Evolutionary conservation across 768 basidiomycete species (phyloP), one percentile per base, ranked within the genome.

Genomic region (Agaricus subrufescens): DNA sequence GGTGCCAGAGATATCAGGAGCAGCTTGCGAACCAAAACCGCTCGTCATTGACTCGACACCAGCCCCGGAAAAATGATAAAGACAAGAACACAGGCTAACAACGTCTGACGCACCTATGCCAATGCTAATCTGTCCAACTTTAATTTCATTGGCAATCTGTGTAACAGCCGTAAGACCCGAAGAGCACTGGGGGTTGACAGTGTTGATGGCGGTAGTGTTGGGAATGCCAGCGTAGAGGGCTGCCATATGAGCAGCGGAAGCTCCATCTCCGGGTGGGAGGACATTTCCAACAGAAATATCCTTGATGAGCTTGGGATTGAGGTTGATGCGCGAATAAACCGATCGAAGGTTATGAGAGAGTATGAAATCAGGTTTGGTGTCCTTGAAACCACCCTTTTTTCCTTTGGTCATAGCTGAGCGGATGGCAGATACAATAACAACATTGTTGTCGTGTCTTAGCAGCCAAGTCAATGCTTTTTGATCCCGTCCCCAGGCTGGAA

Each of bases 371-470:
- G 91, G 88, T 50, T 83, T 80, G 37, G 91, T 94, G 71, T 95
- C 91, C 71, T 93, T 93, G 81, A 94, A 94, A 12, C 87, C 90
- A 53, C 94, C 94, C 66, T 93, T 94, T 66, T 78, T 85, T 26
- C 82, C 83, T 81, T 94, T 96, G 30, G 95, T 97, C 58, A 96
- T 79, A 26, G 97, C 91, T 45, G 94, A 93, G 60, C 97, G 86
- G 47, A 92, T 82, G 23, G 95, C 94, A 9, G 85, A 75, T 65
- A 93, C 84, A 67, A 98, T 89, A 60, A 98, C 96, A 12, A 98
- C 87, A 71, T 96, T 94, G 68, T 91, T 79, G 59, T 89, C 86
- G 63, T 81, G 74, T n/a, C n/a, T n/a, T n/a, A n/a, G n/a, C n/a
- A n/a, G n/a, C n/a, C n/a, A n/a, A n/a, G n/a, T n/a, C n/a, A n/a